Conservation (phyloP, 306 rosid genomes). For the Styphnolobium japonicum region DNA sequence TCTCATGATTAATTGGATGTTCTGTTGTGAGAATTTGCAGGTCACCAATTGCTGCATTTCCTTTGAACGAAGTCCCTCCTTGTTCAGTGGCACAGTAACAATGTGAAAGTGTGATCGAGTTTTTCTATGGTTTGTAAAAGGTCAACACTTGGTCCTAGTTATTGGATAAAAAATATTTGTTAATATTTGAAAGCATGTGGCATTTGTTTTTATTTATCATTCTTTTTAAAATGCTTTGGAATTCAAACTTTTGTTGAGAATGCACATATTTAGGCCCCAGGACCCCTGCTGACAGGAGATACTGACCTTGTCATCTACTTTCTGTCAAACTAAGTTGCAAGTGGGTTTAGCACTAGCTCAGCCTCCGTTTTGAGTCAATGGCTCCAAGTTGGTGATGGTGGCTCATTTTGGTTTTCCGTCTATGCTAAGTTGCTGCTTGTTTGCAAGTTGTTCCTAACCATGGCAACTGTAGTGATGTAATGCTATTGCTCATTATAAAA, state of each 20-base stretch:
- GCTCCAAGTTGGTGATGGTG: neutral
- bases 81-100: slow-evolving; percentile 29
- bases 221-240: neutral
- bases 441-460: neutral
- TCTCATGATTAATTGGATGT: slow-evolving; percentile 5
- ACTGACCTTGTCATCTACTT: neutral
- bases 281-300: neutral
- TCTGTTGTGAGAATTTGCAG: slow-evolving; percentile 31
- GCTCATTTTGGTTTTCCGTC: neutral
- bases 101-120: neutral
- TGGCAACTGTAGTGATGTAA: neutral
- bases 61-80: slow-evolving; percentile 15
- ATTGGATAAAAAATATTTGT: neutral
- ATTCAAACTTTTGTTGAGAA: neutral
- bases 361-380: neutral
- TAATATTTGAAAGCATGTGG: neutral
- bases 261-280: neutral
- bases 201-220: neutral
- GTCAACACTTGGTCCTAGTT: neutral
- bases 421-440: neutral
- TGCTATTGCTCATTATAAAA: neutral
- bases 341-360: neutral
- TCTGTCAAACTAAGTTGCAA: neutral
- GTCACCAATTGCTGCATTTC: neutral
- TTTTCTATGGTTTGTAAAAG: neutral